Conservation (phyloP, 352 stramenopile genomes). For the Thalassiosira exigua region DNA sequence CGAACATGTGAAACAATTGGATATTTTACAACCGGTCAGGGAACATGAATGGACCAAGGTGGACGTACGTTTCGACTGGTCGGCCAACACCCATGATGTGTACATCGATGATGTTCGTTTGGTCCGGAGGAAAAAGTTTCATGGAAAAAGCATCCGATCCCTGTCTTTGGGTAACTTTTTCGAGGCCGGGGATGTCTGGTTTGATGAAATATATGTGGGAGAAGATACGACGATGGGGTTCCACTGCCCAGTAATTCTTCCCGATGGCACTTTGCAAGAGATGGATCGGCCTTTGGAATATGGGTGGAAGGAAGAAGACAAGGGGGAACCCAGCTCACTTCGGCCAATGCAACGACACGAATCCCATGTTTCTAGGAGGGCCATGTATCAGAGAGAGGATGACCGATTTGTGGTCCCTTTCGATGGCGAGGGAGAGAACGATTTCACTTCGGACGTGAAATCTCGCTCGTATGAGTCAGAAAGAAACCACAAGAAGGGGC, state of each 20-base stretch:
- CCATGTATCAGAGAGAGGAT: constrained; percentile 86
- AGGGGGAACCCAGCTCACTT: constrained; percentile 53
- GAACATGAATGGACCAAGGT: constrained; percentile 93
- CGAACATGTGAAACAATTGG: constrained; percentile 49
- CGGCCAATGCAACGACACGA: constrained; percentile 87
- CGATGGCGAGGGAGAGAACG: constrained; percentile 88
- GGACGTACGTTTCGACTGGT: constrained; percentile 92
- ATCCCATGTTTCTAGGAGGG: constrained; percentile 87
- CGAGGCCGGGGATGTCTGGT: constrained; percentile 83
- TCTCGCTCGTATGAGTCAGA: constrained; percentile 52
- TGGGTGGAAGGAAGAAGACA: constrained; percentile 69
- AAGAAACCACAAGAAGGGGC: constrained; percentile 48
- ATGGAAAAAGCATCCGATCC: constrained; percentile 39
- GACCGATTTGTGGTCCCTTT: constrained; percentile 86
- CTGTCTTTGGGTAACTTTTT: constrained; percentile 55
- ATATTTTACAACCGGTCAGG: constrained; percentile 54
- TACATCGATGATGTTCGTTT: constrained; percentile 91
- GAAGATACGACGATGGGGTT: constrained; percentile 91
- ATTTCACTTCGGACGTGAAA: constrained; percentile 82
- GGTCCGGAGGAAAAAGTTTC: constrained; percentile 82
- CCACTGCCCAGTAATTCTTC: constrained; percentile 83
- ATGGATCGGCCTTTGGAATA: constrained; percentile 68
- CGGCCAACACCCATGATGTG: constrained; percentile 86
- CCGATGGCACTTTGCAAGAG: constrained; percentile 45
- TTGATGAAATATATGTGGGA: constrained; percentile 96